Percentiles rank a stretch among this genome's conserved stretches.
phyloP scores from a whole-genome alignment of 768 basidiomycete species.

The Gymnopilus dilepis region DNA sequence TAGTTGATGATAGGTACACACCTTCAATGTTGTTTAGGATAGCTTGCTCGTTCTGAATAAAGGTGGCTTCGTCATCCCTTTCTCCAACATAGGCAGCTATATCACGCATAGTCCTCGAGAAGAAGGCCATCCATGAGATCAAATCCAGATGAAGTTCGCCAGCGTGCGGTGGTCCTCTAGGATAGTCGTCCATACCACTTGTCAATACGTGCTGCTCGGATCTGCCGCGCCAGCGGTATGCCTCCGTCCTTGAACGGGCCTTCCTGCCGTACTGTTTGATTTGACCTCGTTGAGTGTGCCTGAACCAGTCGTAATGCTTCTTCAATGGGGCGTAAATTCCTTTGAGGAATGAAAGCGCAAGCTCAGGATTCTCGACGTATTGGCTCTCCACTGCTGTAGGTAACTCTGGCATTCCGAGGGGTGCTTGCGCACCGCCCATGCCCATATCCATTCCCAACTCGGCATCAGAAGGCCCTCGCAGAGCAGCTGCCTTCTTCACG shows the following conservation, averaged over 20 bases:
- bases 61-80: slow-evolving; percentile 81
- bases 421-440: slow-evolving; percentile 60
- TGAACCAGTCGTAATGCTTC: slow-evolving; percentile 96
- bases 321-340: slow-evolving; percentile 85
- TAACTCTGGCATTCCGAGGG: slow-evolving; percentile 38
- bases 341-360: slow-evolving; percentile 71
- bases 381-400: slow-evolving; percentile 36
- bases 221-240: slow-evolving; percentile 93
- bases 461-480: slow-evolving; percentile 53
- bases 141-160: slow-evolving; percentile 95
- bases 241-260: slow-evolving; percentile 87
- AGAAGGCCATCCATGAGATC: slow-evolving; percentile 97
- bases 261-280: slow-evolving; percentile 88
- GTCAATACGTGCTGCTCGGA: slow-evolving; percentile 88
- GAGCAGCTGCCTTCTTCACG: slow-evolving; percentile 47
- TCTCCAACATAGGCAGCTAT: slow-evolving; percentile 89
- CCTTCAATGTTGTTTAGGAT: slow-evolving; percentile 88
- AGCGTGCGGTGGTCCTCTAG: slow-evolving; percentile 84
- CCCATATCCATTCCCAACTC: slow-evolving; percentile 72
- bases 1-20: slow-evolving; percentile 31
- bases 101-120: slow-evolving; percentile 90
- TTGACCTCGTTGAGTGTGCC: slow-evolving; percentile 91
- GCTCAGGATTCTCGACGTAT: slow-evolving; percentile 61
- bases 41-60: slow-evolving; percentile 75
- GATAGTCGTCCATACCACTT: slow-evolving; percentile 97